phyloP scores from a whole-genome alignment of 768 basidiomycete genomes.

The Xanthoconium purpureum region DNA sequence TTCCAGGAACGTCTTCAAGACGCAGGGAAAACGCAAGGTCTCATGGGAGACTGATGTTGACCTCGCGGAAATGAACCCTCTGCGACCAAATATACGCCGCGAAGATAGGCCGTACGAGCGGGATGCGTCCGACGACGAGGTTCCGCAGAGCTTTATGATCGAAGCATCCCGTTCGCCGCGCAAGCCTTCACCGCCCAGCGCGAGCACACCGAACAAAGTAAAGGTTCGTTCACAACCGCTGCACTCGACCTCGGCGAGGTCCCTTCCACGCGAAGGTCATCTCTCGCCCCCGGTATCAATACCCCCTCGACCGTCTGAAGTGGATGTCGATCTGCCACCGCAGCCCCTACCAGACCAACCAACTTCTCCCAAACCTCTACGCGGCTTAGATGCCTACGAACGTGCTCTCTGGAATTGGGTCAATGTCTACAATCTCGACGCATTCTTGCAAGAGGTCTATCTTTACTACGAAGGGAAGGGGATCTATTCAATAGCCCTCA shows the following conservation, averaged over 20 bases:
- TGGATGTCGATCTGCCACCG: constrained; percentile 40
- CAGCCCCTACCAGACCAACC: constrained; percentile 21
- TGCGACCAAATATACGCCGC: constrained; percentile 71
- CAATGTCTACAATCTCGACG: constrained; percentile 96
- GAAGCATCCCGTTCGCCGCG: constrained; percentile 54
- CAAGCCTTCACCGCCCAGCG: constrained; percentile 32
- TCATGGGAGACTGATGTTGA: constrained; percentile 56
- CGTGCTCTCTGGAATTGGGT: constrained; percentile 98
- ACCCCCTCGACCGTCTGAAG: constrained; percentile 65
- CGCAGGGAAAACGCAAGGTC: constrained; percentile 50
- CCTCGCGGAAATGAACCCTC: constrained; percentile 51
- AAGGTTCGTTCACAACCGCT: constrained; percentile 49
- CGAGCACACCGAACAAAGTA: constrained; percentile 30
- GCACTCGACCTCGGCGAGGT: constrained; percentile 46
- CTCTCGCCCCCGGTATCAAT: constrained; percentile 42
- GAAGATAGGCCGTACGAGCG: constrained; percentile 58
- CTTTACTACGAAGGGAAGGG: constrained; percentile 96
- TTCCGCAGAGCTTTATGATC: constrained; percentile 83
- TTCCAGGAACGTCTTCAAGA: constrained; percentile 30
- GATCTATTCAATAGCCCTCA: constrained; percentile 90
- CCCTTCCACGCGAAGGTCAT: constrained; percentile 37
- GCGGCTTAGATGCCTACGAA: constrained; percentile 80
- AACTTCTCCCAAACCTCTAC: constrained; percentile 45
- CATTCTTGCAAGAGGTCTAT: constrained; percentile 93
- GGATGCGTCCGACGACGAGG: constrained; percentile 77